Percentiles rank a stretch among this genome's conserved stretches.
Conservation (phyloP, 352 stramenopile species). For the Phytophthora pistaciae region DNA sequence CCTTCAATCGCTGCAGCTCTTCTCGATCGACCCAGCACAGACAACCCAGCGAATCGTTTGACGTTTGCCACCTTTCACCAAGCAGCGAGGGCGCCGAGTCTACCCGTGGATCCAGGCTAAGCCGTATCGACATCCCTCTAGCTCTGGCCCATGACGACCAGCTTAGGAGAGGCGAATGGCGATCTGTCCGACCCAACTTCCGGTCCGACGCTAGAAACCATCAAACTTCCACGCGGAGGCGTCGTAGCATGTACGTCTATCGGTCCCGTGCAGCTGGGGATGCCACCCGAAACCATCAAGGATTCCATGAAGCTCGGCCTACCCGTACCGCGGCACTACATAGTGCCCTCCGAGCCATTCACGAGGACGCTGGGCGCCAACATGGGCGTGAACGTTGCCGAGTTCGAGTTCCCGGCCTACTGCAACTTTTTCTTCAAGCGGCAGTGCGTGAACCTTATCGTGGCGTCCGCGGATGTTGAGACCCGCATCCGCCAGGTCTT, state of each 20-base stretch:
- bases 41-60: conserved; percentile 19
- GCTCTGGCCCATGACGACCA: conserved; percentile 34
- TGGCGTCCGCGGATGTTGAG: conserved; percentile 81
- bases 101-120: conserved; percentile 1
- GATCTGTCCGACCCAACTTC: conserved; percentile 13
- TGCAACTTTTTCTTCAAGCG: conserved; percentile 98
- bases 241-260: conserved; percentile 83
- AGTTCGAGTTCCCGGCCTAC: conserved; percentile 98
- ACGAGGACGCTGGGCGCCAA: conserved; percentile 94
- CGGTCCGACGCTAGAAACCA: conserved; percentile 55
- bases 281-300: conserved; percentile 98
- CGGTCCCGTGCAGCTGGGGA: conserved; percentile 91
- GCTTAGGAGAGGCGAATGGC: conserved; percentile 18
- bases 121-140: neutral
- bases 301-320: conserved; percentile 96
- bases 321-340: conserved; percentile 94
- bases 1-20: conserved; percentile 13
- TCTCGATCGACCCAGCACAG: conserved; percentile 14
- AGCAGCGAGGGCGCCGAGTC: neutral
- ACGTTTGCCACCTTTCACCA: conserved; percentile 17
- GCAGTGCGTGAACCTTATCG: conserved; percentile 89
- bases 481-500: conserved; percentile 87
- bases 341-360: conserved; percentile 96
- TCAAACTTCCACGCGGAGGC: conserved; percentile 77
- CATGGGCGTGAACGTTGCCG: conserved; percentile 96